phyloP scores from a whole-genome alignment of 75 land plant genomes.

The Cupressus sempervirens region DNA sequence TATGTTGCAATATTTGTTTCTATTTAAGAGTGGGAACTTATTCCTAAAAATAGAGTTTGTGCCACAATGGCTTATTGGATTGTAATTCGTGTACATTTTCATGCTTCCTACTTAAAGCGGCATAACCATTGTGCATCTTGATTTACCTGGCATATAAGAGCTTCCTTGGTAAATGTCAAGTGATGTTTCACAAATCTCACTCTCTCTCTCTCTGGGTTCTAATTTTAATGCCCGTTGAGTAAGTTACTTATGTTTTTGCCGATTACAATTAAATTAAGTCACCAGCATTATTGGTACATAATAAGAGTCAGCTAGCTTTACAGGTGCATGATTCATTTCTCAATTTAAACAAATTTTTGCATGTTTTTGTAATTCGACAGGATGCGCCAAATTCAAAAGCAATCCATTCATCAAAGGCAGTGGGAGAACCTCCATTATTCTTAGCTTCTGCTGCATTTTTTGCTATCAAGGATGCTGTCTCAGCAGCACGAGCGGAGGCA shows the following conservation, averaged over 20 bases:
- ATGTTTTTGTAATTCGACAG: conserved; percentile 27
- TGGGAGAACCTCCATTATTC: conserved; percentile 94
- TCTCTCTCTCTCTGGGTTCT: too few species aligned
- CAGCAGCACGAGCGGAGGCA: conserved; percentile 60
- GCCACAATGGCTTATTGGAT: not conserved
- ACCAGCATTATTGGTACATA: not conserved
- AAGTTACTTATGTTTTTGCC: too few species aligned
- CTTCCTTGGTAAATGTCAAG: not conserved
- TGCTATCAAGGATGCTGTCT: conserved; percentile 89
- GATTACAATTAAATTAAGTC: not conserved
- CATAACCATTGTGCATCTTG: not conserved
- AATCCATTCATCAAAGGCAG: conserved; percentile 91
- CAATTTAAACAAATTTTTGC: not conserved
- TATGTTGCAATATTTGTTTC: too few species aligned
- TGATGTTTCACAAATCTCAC: not conserved
- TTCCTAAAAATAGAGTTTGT: too few species aligned
- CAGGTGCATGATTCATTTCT: not conserved
- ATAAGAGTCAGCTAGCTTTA: not conserved
- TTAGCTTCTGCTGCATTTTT: conserved; percentile 80
- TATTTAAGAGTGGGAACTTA: too few species aligned
- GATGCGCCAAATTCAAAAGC: conserved; percentile 78
- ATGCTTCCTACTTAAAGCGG: not conserved
- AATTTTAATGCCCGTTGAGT: not conserved
- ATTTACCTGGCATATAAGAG: not conserved
- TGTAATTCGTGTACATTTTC: not conserved